Evolutionary conservation across 1,284 basidiomycete species (phyloP), one percentile per base, ranked within the genome.

Genomic region (Trichosporon sp.): DNA sequence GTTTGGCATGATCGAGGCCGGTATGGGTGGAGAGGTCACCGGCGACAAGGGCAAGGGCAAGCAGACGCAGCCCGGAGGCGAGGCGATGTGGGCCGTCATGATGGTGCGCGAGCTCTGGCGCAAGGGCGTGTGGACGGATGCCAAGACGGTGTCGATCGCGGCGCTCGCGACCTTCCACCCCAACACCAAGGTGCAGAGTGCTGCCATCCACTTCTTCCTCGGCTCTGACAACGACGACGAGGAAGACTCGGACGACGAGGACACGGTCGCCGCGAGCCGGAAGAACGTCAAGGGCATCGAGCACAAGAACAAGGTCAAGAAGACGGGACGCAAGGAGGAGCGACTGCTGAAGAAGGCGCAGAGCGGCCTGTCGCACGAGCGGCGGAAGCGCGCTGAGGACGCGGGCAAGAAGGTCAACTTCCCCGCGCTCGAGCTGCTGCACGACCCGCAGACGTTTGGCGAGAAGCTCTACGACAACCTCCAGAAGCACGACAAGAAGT

Each of bases 71-170:
- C 85, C 85, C 43, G 89, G 90, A 6, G 92, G 93, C 48, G 96
- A 98, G 79, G 96, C 96, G 1, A 92, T 98, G 88, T 99, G 97
- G 96, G 96, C 97, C 1, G 91, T 99, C 61, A 91, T 96, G 66
- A 85, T 99, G 68, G 93, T 96, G 14, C 92, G 93, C 79, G 96
- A 99, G 78, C 86, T 99, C 32, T 99, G 96, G 97, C 89, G 89
- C 77, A 98, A 96, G 84, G 90, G 91, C 43, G 90, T 97, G 51
- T 99, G 96, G 95, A 91, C 89, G 70, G 97, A 99, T 81, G 88
- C 91, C 2, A 98, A 98, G 85, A 90, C 95, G 0, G 95, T 99
- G 5, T 91, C 96, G 4, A 96, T 99, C 77, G 88, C 98, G 70
- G 90, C 94, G 0, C 87, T 96, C 43, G 96, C 93, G 1, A 96